A percentile compares a stretch with the other conserved stretches of the same genome.
These are phyloP conservation scores for Limonium bicolor DNA, from an alignment of 148 eudicot genomes.

Conservation along the genomic window DNA sequence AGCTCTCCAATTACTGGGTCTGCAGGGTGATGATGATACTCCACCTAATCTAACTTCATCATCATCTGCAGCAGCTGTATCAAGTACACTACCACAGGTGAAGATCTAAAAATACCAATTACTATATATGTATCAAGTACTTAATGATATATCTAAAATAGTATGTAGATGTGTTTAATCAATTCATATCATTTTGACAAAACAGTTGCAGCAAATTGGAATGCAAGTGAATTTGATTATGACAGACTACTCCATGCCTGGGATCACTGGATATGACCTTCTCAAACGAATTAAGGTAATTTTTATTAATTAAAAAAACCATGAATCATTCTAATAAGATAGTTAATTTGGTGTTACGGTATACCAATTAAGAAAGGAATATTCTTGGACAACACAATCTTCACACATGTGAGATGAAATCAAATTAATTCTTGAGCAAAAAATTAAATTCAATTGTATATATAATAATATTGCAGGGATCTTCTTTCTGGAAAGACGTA, in stretches of 20 bases:
- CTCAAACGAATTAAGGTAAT: conserved; percentile 43
- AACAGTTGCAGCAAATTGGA: conserved; percentile 9
- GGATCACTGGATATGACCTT: conserved; percentile 47
- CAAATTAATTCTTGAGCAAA: no score
- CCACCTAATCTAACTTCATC: conserved; percentile 2
- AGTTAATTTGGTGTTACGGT: no score
- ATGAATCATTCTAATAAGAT: background rate
- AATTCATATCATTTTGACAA: no score
- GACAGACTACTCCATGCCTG: conserved; percentile 62
- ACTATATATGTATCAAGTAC: no score
- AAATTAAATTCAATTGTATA: background rate
- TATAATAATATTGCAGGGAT: conserved; percentile 19
- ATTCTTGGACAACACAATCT: no score
- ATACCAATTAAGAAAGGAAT: no score
- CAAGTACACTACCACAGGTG: no score
- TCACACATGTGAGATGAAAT: no score
- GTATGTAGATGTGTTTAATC: no score
- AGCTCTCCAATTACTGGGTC: conserved; percentile 43
- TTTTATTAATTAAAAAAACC: background rate
- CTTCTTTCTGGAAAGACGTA: conserved; percentile 39
- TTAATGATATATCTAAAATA: no score
- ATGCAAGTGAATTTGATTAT: conserved; percentile 39
- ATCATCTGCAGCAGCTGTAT: no score
- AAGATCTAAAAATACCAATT: no score
- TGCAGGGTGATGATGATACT: conserved; percentile 12